Base-by-base conservation (phyloP, 2,329 filamentous ascomycete genomes). In the Nakataea oryzae region DNA sequence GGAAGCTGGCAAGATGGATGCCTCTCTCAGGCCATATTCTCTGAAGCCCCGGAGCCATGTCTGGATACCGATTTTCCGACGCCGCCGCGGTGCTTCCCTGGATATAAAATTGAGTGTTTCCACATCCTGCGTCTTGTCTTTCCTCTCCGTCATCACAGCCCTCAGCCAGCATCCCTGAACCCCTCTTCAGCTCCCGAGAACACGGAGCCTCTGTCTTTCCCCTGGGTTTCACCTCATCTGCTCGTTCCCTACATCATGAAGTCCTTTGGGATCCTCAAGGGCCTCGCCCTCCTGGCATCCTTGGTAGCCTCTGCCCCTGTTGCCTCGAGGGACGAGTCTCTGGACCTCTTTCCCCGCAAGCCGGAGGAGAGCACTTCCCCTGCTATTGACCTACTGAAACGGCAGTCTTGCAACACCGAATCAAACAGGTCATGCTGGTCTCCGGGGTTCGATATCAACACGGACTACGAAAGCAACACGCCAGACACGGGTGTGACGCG, bases 391-490 rank as follows among this genome's bases (percentile, higher is more conserved):
- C 54, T 61, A 24, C 26, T 28, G 54, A 61, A 61, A 30, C 54
- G 60, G 24, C 60, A 61, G 27, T 61, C 61, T 30, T 68, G 67
- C 62, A 67, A 69, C 62, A 64, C 63, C 0, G 57, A 63, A 1
- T 54, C 59, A 34, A 62, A 65, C 61, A 61, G 67, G 3, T 61
- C 63, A 32, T 69, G 66, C 47, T 69, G 67, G 67, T 60, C 64
- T 0, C 24, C 57, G 8, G 66, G 66, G 32, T 68, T 67, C 54
- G 54, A 64, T 47, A 68, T 69, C 59, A 62, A 62, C 32, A 69
- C 67, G 0, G 66, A 69, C 64, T 69, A 68, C 29, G 65, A 68
- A 41, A 27, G n/a, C 29, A 50, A 27, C 8, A 65, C 57, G 6
- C 67, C 67, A 1, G 30, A 26, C 2, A 69, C 66, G 4, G 66